These are phyloP conservation scores for Choiromyces venosus DNA, from an alignment of 495 filamentous ascomycete genomes.

Conservation along the genomic window DNA sequence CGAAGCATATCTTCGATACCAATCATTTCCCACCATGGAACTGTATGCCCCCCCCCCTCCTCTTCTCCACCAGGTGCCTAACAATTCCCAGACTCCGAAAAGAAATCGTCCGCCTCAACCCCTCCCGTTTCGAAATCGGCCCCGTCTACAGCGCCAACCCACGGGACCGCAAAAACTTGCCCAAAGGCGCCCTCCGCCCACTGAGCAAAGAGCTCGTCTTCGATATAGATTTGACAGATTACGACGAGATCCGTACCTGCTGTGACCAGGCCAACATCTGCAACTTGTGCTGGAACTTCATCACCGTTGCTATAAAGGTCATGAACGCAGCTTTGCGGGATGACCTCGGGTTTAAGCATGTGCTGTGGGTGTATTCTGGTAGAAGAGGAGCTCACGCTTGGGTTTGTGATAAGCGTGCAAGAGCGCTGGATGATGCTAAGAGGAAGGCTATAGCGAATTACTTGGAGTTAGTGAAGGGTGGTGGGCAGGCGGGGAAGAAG, in stretches of 20 bases:
- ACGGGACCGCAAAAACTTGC: slow-evolving; percentile 80
- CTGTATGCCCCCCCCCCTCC: slow-evolving; percentile 52
- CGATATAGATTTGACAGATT: slow-evolving; percentile 98
- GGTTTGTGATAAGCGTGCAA: slow-evolving; percentile 89
- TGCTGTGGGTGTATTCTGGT: slow-evolving; percentile 97
- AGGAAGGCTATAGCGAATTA: slow-evolving; percentile 79
- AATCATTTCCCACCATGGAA: slow-evolving; percentile 79
- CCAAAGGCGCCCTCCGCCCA: slow-evolving; percentile 70
- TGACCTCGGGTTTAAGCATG: slow-evolving; percentile 92
- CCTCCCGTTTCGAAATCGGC: slow-evolving; percentile 94
- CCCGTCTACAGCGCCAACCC: slow-evolving; percentile 92
- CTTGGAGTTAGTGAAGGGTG: slow-evolving; percentile 78
- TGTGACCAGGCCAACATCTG: slow-evolving; percentile 92
- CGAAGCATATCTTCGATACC: slow-evolving; percentile 86
- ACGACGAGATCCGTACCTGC: slow-evolving; percentile 93
- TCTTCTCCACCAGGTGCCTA: background rate
- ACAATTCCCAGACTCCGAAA: slow-evolving; percentile 66
- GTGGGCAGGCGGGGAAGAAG: slow-evolving; percentile 76
- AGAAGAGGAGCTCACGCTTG: slow-evolving; percentile 95
- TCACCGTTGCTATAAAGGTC: slow-evolving; percentile 94
- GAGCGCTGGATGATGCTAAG: slow-evolving; percentile 74
- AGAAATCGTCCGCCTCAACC: slow-evolving; percentile 77
- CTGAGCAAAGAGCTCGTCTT: slow-evolving; percentile 90
- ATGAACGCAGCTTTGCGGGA: slow-evolving; percentile 78
- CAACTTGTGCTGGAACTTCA: slow-evolving; percentile 89